Evolutionary conservation across 2,329 filamentous ascomycete genomes (phyloP).

Genomic region (Calonectria leucothoes): DNA sequence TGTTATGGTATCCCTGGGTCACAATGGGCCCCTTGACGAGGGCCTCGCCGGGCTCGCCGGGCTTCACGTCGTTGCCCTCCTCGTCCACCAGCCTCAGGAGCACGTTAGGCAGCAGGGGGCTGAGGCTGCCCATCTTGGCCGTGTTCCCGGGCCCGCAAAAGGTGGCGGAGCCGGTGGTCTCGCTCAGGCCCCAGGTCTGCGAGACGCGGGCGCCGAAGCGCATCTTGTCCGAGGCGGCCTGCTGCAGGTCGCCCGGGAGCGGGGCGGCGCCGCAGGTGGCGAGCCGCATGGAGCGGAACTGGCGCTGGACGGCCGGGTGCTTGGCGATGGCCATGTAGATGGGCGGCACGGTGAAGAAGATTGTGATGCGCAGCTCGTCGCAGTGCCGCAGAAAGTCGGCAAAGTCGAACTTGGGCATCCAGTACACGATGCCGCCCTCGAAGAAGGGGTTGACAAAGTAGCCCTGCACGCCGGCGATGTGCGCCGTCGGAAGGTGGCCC

Average conservation of each 20-base stretch:
- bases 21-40: slow-evolving; percentile 78
- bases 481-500: slow-evolving; percentile 58
- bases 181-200: slow-evolving; percentile 70
- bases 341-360: slow-evolving; percentile 70
- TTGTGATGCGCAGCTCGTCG: slow-evolving; percentile 61
- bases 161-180: slow-evolving; percentile 64
- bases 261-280: slow-evolving; percentile 68
- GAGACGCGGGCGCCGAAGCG: slow-evolving; percentile 53
- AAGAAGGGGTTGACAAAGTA: slow-evolving; percentile 56
- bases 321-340: slow-evolving; percentile 71
- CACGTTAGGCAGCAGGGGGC: slow-evolving; percentile 43
- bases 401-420: slow-evolving; percentile 73
- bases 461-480: slow-evolving; percentile 59
- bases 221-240: slow-evolving; percentile 61
- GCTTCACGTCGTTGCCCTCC: slow-evolving; percentile 51
- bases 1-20: slow-evolving; percentile 78
- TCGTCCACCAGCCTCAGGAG: slow-evolving; percentile 53
- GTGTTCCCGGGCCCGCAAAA: slow-evolving; percentile 52
- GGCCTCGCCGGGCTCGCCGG: slow-evolving; percentile 66
- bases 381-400: slow-evolving; percentile 64
- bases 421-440: slow-evolving; percentile 63
- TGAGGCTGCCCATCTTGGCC: slow-evolving; percentile 60
- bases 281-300: slow-evolving; percentile 61
- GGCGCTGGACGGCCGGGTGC: slow-evolving; percentile 63
- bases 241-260: slow-evolving; percentile 64